Base-by-base conservation (phyloP, 345 rosid genomes). In the Citrus glauca region DNA sequence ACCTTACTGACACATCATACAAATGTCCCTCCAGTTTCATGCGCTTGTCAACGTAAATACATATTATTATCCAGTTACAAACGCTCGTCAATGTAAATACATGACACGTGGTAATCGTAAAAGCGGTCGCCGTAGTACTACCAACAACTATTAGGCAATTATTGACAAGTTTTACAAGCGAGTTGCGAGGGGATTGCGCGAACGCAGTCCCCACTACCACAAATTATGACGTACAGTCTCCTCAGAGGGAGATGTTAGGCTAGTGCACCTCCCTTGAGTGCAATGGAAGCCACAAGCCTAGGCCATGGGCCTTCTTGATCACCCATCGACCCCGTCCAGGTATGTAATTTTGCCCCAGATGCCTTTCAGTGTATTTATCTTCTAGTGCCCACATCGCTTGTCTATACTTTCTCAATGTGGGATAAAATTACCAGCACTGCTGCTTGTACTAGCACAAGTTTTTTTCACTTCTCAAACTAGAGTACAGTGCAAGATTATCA, bases 301-400 rank as follows among this genome's bases (percentile, higher is more conserved):
- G 81, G 81, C 81, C 76, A 71, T 63, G 78, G 64, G 78, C 72
- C 78, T 75, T 28, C 20, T 22, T 76, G 79, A 80, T 80, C 82
- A 45, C 82, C 82, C 79, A 69, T 75, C 9, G 82, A 75, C 82
- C 82, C 79, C 82, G 82, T 75, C 82, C 82, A 75, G 82, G 82
- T 75, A 80, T 80, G 82, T 75, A 80, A 74, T 35, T 66, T n/a
- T 2, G 1, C 0, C 0, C 0, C 0, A 0, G 1, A 0, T 0
- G 11, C 1, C 19, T 66, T 55, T 19, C 79, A 53, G 2, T 33
- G 14, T 8, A 24, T 66, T 66, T 53, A 76, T 76, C 16, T 10
- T 25, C 11, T 2, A 4, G 4, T 19, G 55, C 57, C 14, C 64
- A 7, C 27, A 6, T 56, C 20, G 10, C 25, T 2, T 2, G 32